Conservation (phyloP, 148 eudicot genomes). For the Rhododendron williamsianum region DNA sequence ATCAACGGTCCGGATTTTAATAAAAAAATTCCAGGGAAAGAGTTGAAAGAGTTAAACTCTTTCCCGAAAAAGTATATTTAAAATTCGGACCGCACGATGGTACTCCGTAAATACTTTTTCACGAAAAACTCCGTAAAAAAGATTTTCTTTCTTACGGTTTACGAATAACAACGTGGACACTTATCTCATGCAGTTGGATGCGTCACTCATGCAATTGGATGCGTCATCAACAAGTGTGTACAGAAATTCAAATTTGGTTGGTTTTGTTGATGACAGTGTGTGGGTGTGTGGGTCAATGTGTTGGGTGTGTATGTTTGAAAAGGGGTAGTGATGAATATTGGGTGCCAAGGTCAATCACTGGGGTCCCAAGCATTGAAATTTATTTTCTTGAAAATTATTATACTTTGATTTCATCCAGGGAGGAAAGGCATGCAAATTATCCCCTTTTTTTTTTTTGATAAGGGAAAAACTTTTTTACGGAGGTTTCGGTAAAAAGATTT, state of each 20-base stretch:
- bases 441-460: too few species aligned
- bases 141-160: too few species aligned
- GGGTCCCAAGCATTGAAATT: neutral
- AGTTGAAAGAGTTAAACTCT: too few species aligned
- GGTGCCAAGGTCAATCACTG: neutral
- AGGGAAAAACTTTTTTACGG: too few species aligned
- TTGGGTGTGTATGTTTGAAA: neutral
- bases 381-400: neutral
- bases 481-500: too few species aligned
- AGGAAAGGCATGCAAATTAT: neutral
- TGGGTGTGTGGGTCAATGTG: neutral
- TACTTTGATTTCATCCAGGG: neutral
- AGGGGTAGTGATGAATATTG: neutral
- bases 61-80: fast-evolving
- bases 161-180: neutral
- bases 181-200: too few species aligned
- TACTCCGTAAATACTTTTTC: too few species aligned
- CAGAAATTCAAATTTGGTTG: neutral
- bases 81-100: too few species aligned
- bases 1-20: too few species aligned
- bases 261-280: neutral
- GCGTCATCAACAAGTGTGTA: neutral
- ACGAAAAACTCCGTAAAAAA: too few species aligned
- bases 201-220: neutral
- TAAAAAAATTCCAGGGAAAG: too few species aligned